Conservation (phyloP, 371 early-diverging fungal genomes). For the Conidiobolus incongruus region DNA sequence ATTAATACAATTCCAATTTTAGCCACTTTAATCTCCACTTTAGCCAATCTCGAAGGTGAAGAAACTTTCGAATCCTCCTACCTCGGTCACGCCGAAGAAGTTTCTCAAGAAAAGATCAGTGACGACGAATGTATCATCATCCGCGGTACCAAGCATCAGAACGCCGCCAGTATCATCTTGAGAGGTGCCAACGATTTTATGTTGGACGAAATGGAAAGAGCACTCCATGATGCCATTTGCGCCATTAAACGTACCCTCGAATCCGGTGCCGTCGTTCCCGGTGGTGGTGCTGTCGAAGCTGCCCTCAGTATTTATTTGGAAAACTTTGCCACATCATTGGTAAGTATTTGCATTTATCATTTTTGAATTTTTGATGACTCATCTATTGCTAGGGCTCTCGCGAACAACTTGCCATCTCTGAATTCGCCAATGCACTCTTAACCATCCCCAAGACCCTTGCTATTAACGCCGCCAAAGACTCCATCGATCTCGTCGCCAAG, state of each 20-base stretch:
- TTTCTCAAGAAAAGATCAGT: slow-evolving; percentile 87
- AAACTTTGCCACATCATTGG: slow-evolving; percentile 83
- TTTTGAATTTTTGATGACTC: no score
- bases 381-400: slow-evolving; percentile 27
- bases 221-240: slow-evolving; percentile 93
- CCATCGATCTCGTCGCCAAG: slow-evolving; percentile 90
- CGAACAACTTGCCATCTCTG: slow-evolving; percentile 96
- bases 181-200: slow-evolving; percentile 98
- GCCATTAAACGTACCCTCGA: slow-evolving; percentile 97
- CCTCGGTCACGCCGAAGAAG: slow-evolving; percentile 90
- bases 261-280: slow-evolving; percentile 93
- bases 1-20: no score
- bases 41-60: slow-evolving; percentile 95
- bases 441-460: slow-evolving; percentile 96
- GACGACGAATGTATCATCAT: slow-evolving; percentile 97
- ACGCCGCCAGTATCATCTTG: slow-evolving; percentile 80
- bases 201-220: slow-evolving; percentile 99
- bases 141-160: slow-evolving; percentile 84
- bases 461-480: slow-evolving; percentile 97
- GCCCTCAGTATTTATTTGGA: slow-evolving; percentile 96
- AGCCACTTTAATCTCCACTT: slow-evolving; percentile 88
- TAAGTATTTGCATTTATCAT: slow-evolving; percentile 10
- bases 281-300: slow-evolving; percentile 98
- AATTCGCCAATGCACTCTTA: slow-evolving; percentile 92
- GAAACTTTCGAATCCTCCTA: slow-evolving; percentile 83